Base-by-base conservation (phyloP, 2,329 filamentous ascomycete genomes). In the Thelonectria rubi region DNA sequence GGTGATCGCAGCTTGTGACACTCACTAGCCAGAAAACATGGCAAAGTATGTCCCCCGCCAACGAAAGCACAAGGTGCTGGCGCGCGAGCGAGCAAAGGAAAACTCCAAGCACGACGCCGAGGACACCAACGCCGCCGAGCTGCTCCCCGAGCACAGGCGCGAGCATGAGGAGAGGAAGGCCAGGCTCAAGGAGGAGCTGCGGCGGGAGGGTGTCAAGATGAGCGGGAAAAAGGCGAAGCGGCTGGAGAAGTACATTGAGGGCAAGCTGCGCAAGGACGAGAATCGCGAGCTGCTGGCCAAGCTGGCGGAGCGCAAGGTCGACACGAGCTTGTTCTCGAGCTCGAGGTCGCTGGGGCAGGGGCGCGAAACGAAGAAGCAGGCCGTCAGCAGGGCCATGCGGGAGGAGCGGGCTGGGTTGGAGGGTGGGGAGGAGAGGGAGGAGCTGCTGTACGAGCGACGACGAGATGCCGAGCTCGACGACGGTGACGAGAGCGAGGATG, bases 211-310 rank as follows among this genome's bases (percentile, higher is more conserved):
- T 1, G 70, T 74, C 46, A 88, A 88, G 70, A 80, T 88, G 73
- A 88, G 81, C 71, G 81, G 85, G 62, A 88, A 90, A 72, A 90
- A 90, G 74, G 85, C 87, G 6, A 89, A 90, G 77, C 82, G 88
- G 2, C 73, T 90, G 40, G 87, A 89, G 65, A 90, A 90, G 72
- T 90, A 89, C 73, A 88, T 90, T 66, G 94, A 98, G 72, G 95
- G 86, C 60, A 99, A 99, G 83, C 82, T 99, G 47, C 91, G 89
- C 76, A 97, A 97, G 76, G 95, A 99, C 74, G 94, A 98, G 76
- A 97, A 92, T 72, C 83, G 92, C 26, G 91, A 88, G 58, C 81
- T 99, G 30, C 83, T 98, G 69, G 91, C 91, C 73, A 94, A 95
- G 74, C 84, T 99, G 24, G 91, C 92, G 17, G 84, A 87, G 63